A percentile compares a stretch with the other conserved stretches of the same genome.
These are phyloP conservation scores for Penicillium sp. DNA, from an alignment of 2,329 filamentous ascomycete genomes.

Conservation along the genomic window DNA sequence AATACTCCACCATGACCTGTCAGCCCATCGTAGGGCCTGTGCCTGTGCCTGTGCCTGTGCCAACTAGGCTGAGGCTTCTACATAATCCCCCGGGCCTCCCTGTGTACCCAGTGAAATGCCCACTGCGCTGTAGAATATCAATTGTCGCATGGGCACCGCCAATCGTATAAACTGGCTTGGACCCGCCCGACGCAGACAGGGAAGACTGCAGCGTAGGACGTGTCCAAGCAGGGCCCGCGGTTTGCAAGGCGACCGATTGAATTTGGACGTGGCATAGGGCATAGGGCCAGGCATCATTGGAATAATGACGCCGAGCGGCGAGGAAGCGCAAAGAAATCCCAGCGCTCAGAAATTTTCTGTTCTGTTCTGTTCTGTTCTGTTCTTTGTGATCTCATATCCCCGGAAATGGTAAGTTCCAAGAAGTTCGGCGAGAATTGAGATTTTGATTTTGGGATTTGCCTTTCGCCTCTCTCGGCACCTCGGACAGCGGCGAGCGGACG, in stretches of 20 bases:
- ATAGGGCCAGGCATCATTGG: not conserved
- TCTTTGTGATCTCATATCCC: not conserved
- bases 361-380: not conserved
- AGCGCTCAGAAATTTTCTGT: constrained; percentile 3
- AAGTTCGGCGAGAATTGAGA: not conserved
- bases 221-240: not conserved
- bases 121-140: not conserved
- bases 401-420: constrained; percentile 6
- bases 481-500: not conserved
- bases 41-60: not conserved
- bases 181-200: not conserved
- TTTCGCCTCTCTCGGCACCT: not conserved
- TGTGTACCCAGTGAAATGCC: not conserved
- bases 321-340: not conserved
- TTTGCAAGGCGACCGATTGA: constrained; percentile 8
- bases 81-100: not conserved
- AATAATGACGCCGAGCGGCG: not conserved
- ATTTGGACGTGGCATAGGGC: constrained; percentile 3
- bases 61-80: not conserved
- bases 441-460: not conserved
- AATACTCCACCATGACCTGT: not conserved
- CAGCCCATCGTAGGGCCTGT: not conserved
- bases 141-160: not conserved
- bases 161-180: not conserved
- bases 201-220: constrained; percentile 5